Evolutionary conservation across 2,329 filamentous ascomycete genomes (phyloP), one percentile per base, ranked within the genome.

Genomic region (Thielaviopsis euricoi): DNA sequence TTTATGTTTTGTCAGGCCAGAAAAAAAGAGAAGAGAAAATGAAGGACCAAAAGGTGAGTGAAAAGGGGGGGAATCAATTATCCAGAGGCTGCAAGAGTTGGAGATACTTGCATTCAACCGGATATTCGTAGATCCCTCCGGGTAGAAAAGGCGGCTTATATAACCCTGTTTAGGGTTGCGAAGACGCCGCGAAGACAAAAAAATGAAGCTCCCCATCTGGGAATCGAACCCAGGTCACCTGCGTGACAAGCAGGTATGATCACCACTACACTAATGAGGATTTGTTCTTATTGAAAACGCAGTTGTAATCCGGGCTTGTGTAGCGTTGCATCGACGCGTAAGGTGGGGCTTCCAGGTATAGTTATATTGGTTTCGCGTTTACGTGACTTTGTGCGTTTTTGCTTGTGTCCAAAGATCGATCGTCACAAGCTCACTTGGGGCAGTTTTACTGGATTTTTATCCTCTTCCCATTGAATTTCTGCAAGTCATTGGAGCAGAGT

Each of bases 191-290:
- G 2, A 40, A 40, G 37, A 17, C 17, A 10, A 43, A 17, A 43
- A 17, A 43, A 43, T 1, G 3, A n/a, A 43, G 37, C 37, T 43
- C 37, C 17, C 37, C 37, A 43, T 43, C 37, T 43, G 37, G 37
- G 37, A 43, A 43, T 43, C 37, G 37, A 43, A 43, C 37, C 37
- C 37, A 43, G 37, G 37, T 43, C 37, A 43, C 37, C 37, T 43
- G 37, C 37, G 37, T 43, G 23, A 57, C 55, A 57, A 57, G 29
- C 29, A 33, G 29, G 29, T 33, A 33, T 33, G 29, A 33, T 33
- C 29, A 33, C 29, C 29, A 33, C 46, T 49, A 57, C 55, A 57
- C 55, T 57, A 57, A 51, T 57, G 55, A 57, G 55, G 55, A 56
- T 40, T 37, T n/a, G 15, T 43, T n/a, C 13, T n/a, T 43, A 10